A percentile compares a stretch with the other conserved stretches of the same genome.
Evolutionary conservation across 2,329 filamentous ascomycete genomes (phyloP).

Genomic region (Hypoxylon sp.): DNA sequence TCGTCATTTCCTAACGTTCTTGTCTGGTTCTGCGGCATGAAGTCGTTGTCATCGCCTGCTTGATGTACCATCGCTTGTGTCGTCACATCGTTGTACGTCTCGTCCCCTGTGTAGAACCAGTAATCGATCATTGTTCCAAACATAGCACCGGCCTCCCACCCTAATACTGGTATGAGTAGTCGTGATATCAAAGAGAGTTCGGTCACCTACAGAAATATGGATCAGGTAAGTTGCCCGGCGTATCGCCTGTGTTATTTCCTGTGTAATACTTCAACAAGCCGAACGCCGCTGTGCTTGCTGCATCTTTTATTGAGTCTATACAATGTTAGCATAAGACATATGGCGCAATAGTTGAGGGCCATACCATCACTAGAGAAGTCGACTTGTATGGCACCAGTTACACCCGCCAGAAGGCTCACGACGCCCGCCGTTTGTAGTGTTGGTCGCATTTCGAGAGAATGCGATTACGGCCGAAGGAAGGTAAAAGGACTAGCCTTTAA

Average conservation of each 20-base stretch:
- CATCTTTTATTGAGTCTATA: constrained; percentile 63
- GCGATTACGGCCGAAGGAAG: constrained; percentile 19
- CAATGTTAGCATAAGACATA: constrained; percentile 52
- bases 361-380: constrained; percentile 51
- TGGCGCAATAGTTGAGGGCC: constrained; percentile 51
- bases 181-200: not conserved
- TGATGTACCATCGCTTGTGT: constrained; percentile 71
- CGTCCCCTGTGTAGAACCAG: constrained; percentile 76
- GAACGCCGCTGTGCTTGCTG: constrained; percentile 50
- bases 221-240: constrained; percentile 67
- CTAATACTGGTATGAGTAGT: constrained; percentile 51
- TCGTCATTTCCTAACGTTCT: constrained; percentile 76
- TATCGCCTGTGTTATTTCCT: constrained; percentile 70
- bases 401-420: constrained; percentile 48
- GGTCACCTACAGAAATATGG: constrained; percentile 72
- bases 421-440: constrained; percentile 43
- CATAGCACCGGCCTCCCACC: constrained; percentile 80
- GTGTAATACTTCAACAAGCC: constrained; percentile 52
- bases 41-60: constrained; percentile 68
- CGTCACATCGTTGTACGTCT: constrained; percentile 70
- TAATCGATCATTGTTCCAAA: constrained; percentile 79
- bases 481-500: constrained; percentile 33
- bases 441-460: constrained; percentile 43
- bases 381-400: constrained; percentile 49
- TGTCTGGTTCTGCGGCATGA: constrained; percentile 75